Evolutionary conservation across 2,329 filamentous ascomycete genomes (phyloP).

Genomic region (Xylaria sp.): DNA sequence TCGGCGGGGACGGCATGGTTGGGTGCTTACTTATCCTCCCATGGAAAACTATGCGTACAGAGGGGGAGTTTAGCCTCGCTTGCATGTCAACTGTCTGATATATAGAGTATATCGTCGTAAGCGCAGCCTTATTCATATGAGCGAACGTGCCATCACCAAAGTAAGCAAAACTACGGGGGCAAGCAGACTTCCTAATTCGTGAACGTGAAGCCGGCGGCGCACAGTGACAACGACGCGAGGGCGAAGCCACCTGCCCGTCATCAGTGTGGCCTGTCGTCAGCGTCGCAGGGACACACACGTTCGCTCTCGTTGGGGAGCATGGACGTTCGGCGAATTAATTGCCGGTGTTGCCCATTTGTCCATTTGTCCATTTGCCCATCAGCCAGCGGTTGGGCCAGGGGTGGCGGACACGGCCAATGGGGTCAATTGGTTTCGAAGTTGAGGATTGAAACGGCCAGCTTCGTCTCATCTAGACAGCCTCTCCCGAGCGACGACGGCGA

Average conservation of each 20-base stretch:
- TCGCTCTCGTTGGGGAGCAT: not conserved
- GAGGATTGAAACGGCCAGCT: slow-evolving; percentile 1
- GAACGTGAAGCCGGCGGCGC: not conserved
- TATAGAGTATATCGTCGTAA: too few species aligned
- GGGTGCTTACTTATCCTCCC: not conserved
- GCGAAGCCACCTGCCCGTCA: not conserved
- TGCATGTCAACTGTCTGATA: not conserved
- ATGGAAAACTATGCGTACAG: not conserved
- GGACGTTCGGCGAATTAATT: slow-evolving; percentile 7
- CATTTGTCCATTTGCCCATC: too few species aligned
- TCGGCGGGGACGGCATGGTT: not conserved
- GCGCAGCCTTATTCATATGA: too few species aligned
- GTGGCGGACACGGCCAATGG: slow-evolving; percentile 2
- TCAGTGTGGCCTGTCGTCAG: too few species aligned
- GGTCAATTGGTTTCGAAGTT: not conserved
- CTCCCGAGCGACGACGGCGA: not conserved
- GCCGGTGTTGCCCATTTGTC: slow-evolving; percentile 1
- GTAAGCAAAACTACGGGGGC: too few species aligned
- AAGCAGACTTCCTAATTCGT: too few species aligned
- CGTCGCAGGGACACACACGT: too few species aligned
- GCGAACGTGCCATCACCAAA: too few species aligned
- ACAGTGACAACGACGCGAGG: not conserved
- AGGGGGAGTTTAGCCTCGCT: slow-evolving; percentile 5
- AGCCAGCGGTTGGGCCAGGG: slow-evolving; percentile 5
- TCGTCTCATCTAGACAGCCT: not conserved